phyloP scores from a whole-genome alignment of 192 early-diverging fungal species.

The Dissophora globulifera region DNA sequence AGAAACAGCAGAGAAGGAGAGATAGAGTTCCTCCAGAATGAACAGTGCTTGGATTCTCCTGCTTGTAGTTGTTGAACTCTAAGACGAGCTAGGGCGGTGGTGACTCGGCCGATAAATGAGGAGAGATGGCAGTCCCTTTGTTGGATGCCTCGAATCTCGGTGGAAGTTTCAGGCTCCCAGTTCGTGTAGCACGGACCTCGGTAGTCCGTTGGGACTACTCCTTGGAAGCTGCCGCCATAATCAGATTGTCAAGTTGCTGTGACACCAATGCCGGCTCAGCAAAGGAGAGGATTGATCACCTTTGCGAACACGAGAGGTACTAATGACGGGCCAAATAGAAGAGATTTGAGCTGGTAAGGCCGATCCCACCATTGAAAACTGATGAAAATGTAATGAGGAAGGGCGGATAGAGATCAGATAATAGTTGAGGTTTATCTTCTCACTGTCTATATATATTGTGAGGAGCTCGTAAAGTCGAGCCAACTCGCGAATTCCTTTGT shows the following conservation, averaged over 20 bases:
- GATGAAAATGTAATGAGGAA: constrained; percentile 26
- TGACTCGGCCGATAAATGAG: constrained; percentile 27
- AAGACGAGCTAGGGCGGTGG: constrained; percentile 21
- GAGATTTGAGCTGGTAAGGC: constrained; percentile 35
- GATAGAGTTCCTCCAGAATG: constrained; percentile 23
- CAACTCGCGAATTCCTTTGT: constrained; percentile 25
- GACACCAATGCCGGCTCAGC: constrained; percentile 17
- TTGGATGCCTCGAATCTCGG: constrained; percentile 25
- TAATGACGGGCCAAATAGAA: constrained; percentile 34
- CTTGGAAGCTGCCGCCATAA: constrained; percentile 10
- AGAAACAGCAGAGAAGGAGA: constrained; percentile 6
- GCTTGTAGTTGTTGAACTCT: constrained; percentile 18
- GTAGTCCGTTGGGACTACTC: not conserved
- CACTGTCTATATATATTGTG: constrained; percentile 18
- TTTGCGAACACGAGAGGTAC: constrained; percentile 51
- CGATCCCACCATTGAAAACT: constrained; percentile 33
- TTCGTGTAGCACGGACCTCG: constrained; percentile 5
- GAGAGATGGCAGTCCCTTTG: constrained; percentile 30
- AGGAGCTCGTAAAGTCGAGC: constrained; percentile 33
- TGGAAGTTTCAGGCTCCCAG: constrained; percentile 11
- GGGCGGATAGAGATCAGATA: constrained; percentile 21
- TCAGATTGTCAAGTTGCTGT: constrained; percentile 39
- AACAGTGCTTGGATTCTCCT: constrained; percentile 21
- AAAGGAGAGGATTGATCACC: constrained; percentile 21
- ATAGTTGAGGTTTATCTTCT: constrained; percentile 22